Conservation (phyloP, 1,284 basidiomycete species). For the Earliella scabrosa region DNA sequence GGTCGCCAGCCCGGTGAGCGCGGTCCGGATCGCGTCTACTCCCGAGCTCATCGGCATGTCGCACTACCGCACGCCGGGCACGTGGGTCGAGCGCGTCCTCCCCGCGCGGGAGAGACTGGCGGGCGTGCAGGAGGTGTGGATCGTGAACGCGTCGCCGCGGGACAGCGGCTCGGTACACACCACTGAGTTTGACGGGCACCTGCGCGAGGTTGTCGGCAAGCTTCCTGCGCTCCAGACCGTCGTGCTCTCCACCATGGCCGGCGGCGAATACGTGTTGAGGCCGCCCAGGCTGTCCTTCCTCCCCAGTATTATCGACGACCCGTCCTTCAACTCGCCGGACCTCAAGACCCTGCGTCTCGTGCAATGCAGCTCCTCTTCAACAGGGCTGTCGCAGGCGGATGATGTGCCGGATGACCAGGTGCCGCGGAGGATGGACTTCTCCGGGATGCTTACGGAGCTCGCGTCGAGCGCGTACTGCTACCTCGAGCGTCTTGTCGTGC, state of each 20-base stretch:
- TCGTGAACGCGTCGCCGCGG: background rate
- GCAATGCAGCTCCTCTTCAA: background rate
- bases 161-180: background rate
- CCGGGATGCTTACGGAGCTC: background rate
- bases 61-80: background rate
- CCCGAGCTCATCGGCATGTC: background rate
- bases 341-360: background rate
- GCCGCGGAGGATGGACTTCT: no score
- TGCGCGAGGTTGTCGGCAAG: background rate
- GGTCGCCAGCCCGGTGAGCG: background rate
- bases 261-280: no score
- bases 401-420: no score
- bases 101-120: background rate
- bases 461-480: slow-evolving; percentile 3
- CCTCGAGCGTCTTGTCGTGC: background rate
- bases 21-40: slow-evolving; percentile 7
- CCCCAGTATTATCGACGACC: background rate
- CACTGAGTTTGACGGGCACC: background rate
- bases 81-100: slow-evolving; percentile 3
- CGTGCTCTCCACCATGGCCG: background rate
- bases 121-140: slow-evolving; percentile 6
- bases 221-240: background rate
- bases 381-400: no score
- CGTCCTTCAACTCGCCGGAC: background rate
- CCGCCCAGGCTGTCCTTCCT: background rate